Evolutionary conservation across 768 basidiomycete genomes (phyloP), one percentile per base, ranked within the genome.

Genomic region (Tricholoma hemisulphureum): DNA sequence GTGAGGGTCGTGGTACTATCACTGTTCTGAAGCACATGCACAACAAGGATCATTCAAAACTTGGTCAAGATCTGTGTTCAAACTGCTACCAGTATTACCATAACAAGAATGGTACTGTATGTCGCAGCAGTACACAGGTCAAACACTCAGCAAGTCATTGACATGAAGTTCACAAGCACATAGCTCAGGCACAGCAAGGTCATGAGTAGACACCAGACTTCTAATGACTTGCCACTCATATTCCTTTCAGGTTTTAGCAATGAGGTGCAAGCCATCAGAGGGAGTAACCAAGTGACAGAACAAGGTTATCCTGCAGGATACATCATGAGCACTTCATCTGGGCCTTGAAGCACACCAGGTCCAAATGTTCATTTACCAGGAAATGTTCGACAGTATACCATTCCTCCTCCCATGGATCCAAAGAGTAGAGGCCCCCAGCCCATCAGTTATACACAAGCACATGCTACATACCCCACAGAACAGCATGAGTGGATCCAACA

Each of bases 21-120:
- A 16, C 45, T 46, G 24, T 51, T 51, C 18, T 51, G 31, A 37
- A 51, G 29, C 50, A 51, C 50, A 51, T 51, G 50, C 29, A 32
- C 31, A 51, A 31, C 50, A 51, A 51, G 23, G 50, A 37, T 31
- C n/a, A 10, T 51, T 46, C 13, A 14, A 46, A 46, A 46, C 24
- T 46, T 16, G 45, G 45, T 26, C 24, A n/a, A n/a, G 45, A 46
- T 26, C 45, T 46, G 24, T 46, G 24, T 46, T 26, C 45, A 1
- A 26, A 46, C 45, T 46, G 45, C 24, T 46, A 46, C 45, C 45
- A 46, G 23, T 46, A 46, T 46, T 46, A 46, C 45, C 24, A 8
- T 28, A 46, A 46, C 45, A 46, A 46, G 45, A 26, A 46, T 26
- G 14, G 45, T 26, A 46, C 45, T 46, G 45, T 46, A 26, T 14